phyloP scores from a whole-genome alignment of 148 eudicot genomes.

The Talinum fruticosum region DNA sequence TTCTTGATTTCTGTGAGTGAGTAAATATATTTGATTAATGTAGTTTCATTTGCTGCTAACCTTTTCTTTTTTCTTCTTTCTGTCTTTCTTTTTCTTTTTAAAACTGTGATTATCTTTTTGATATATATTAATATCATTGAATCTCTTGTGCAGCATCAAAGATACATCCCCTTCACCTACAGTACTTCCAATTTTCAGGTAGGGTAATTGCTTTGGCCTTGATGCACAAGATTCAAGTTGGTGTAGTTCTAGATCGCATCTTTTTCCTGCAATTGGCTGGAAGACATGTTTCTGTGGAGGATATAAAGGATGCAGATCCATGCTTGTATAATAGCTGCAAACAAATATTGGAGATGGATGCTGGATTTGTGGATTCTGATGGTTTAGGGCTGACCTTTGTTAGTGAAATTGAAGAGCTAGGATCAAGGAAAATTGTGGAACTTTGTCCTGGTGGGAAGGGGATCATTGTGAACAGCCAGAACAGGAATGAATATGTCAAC shows the following conservation, averaged over 20 bases:
- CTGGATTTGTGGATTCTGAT: slow-evolving; percentile 78
- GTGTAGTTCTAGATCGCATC: slow-evolving; percentile 76
- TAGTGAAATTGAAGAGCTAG: slow-evolving; percentile 74
- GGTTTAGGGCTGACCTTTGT: slow-evolving; percentile 76
- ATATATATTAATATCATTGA: background rate
- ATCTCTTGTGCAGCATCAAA: slow-evolving; percentile 70
- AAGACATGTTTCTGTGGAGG: slow-evolving; percentile 52
- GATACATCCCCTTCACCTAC: slow-evolving; percentile 71
- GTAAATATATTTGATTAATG: too few relatives aligned
- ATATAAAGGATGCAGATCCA: slow-evolving; percentile 86
- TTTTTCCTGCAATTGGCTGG: slow-evolving; percentile 78
- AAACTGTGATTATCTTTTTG: background rate
- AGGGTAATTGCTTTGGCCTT: slow-evolving; percentile 81
- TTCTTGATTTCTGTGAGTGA: background rate
- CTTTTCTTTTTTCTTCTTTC: background rate
- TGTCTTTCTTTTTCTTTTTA: background rate
- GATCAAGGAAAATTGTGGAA: slow-evolving; percentile 68
- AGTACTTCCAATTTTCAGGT: slow-evolving; percentile 76
- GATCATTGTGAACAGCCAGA: slow-evolving; percentile 60
- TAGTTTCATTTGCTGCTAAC: too few relatives aligned
- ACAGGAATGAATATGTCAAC: slow-evolving; percentile 65
- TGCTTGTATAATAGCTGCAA: slow-evolving; percentile 75
- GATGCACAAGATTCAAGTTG: slow-evolving; percentile 89
- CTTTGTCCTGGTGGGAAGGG: slow-evolving; percentile 64
- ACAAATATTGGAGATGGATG: slow-evolving; percentile 81